Conservation (phyloP, 371 early-diverging fungal species). For the Mortierella sp. region DNA sequence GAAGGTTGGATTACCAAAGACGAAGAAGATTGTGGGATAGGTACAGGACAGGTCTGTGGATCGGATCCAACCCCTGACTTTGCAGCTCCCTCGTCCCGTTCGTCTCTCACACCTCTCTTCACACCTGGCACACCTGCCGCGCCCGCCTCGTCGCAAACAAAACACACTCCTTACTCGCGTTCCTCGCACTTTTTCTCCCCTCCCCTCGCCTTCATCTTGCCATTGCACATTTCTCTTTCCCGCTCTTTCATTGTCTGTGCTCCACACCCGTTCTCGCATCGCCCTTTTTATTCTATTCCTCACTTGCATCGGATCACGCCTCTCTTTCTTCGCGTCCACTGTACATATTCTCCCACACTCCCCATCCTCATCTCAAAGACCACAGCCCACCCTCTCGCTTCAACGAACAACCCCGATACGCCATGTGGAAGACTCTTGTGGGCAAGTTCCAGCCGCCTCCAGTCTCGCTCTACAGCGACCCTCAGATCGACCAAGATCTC, state of each 20-base stretch:
- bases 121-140: no score
- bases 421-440: slow-evolving; percentile 54
- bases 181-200: background rate
- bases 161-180: no score
- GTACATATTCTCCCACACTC: background rate
- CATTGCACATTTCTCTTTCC: background rate
- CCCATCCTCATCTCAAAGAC: no score
- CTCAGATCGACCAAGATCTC: slow-evolving; percentile 46
- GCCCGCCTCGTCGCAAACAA: no score
- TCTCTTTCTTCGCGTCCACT: background rate
- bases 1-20: no score
- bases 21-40: no score
- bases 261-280: no score
- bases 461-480: slow-evolving; percentile 34
- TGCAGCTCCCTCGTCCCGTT: background rate
- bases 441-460: slow-evolving; percentile 54
- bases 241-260: background rate
- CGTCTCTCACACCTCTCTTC: background rate
- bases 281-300: background rate
- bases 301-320: background rate
- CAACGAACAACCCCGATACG: background rate
- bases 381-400: no score
- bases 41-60: no score
- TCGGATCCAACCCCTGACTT: no score
- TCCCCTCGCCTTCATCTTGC: background rate